Evolutionary conservation across 495 filamentous ascomycete species (phyloP).

Genomic region (Bombardia bombarda): DNA sequence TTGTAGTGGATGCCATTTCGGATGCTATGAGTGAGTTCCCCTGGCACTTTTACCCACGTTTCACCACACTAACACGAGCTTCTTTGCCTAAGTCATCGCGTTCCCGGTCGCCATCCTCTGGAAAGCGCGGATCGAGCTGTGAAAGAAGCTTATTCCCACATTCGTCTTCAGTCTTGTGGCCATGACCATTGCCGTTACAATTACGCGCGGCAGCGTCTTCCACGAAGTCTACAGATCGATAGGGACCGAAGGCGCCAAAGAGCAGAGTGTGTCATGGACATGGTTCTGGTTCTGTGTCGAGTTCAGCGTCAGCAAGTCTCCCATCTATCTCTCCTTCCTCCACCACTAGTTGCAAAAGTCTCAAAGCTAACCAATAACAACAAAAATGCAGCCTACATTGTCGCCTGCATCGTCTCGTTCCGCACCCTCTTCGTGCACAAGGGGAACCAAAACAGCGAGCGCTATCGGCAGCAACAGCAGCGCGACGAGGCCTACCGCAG

Average conservation of each 20-base stretch:
- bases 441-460: neutral
- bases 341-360: too few species aligned
- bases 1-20: conserved; percentile 3
- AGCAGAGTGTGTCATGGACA: conserved; percentile 1
- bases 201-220: conserved; percentile 8
- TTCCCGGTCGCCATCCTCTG: conserved; percentile 12
- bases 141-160: conserved; percentile 7
- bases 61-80: neutral
- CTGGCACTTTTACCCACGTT: neutral
- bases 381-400: conserved; percentile 8
- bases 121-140: conserved; percentile 4
- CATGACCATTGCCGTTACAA: conserved; percentile 12
- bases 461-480: neutral
- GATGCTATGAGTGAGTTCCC: conserved; percentile 8
- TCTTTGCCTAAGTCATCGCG: conserved; percentile 5
- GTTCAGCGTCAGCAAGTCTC: too few species aligned
- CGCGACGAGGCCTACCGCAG: conserved; percentile 1
- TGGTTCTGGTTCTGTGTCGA: conserved; percentile 12
- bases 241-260: neutral
- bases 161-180: conserved; percentile 10
- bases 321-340: too few species aligned
- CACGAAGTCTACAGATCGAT: conserved; percentile 2
- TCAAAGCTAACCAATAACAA: too few species aligned
- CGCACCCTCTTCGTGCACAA: conserved; percentile 11
- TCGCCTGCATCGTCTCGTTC: conserved; percentile 13